phyloP scores from a whole-genome alignment of 2,329 filamentous ascomycete species.

The Penicillium frequentans region DNA sequence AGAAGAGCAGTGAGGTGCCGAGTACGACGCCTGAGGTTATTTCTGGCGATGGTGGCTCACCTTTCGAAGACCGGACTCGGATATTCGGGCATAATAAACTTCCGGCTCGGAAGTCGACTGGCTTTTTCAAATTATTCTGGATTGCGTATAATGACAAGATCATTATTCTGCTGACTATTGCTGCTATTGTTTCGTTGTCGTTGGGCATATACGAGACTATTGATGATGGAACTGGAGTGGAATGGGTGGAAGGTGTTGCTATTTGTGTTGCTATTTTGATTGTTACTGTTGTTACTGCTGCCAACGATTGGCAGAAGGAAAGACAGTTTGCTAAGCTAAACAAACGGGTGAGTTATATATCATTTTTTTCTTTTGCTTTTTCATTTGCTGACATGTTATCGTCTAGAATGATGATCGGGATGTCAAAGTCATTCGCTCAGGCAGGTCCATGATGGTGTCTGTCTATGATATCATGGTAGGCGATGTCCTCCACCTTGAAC shows the following conservation, averaged over 20 bases:
- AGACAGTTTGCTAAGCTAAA: constrained; percentile 65
- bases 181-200: constrained; percentile 67
- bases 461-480: constrained; percentile 68
- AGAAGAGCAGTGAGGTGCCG: not conserved
- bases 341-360: constrained; percentile 36
- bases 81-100: constrained; percentile 63
- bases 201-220: constrained; percentile 69
- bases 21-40: constrained; percentile 1
- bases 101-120: constrained; percentile 63
- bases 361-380: not conserved
- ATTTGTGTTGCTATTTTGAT: constrained; percentile 66
- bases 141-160: constrained; percentile 73
- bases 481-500: constrained; percentile 67
- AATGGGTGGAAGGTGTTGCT: constrained; percentile 69
- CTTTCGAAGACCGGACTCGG: constrained; percentile 58
- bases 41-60: constrained; percentile 20
- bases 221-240: constrained; percentile 50
- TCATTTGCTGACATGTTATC: not conserved
- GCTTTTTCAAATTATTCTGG: constrained; percentile 64
- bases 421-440: constrained; percentile 67
- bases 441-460: constrained; percentile 63
- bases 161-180: constrained; percentile 67
- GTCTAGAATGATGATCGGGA: constrained; percentile 63
- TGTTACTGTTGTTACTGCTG: constrained; percentile 62
- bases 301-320: constrained; percentile 70